Base-by-base conservation (phyloP, 768 basidiomycete species). In the Suillus subaureus region DNA sequence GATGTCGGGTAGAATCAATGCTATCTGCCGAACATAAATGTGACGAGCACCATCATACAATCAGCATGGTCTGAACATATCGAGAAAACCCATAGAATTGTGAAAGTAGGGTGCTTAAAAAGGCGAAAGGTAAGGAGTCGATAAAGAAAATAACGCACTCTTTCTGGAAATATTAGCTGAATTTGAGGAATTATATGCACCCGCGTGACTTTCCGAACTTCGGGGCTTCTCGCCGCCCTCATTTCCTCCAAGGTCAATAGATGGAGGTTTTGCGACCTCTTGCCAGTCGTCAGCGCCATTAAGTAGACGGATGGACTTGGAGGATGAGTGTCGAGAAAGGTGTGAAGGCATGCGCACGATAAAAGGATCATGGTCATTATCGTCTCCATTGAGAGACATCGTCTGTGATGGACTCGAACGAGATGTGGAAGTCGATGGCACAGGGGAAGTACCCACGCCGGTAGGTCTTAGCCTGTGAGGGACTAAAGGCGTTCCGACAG, bases 231-330 rank as follows among this genome's bases (percentile, higher is more conserved):
- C 60, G 37, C n/a, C 39, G 6, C 39, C 23, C 1, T 51, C 47
- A 47, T 26, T 61, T 42, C 37, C 43, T 39, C 43, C 60, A 51
- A 37, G 7, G 45, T 39, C 39, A 37, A n/a, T 21, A 18, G 26
- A 42, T 18, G 45, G 63, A 42, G 63, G 35, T 67, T 79, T 82
- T 26, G 83, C 80, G 31, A 79, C 80, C 66, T 80, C 83, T 45
- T 82, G 86, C 84, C 83, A 83, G 64, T 71, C 76, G 67, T 83
- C 80, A 56, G 75, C 72, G 8, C 75, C 67, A 21, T 66, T 51
- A 43, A 74, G 64, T 47, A 71, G 62, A 13, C 71, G 66, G 12
- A 66, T 73, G 0, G 75, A 70, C 63, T 65, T 67, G 52, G 71
- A 75, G 21, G 75, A 76, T 18, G 73, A 66, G 60, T 61, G 70